These are phyloP conservation scores for Elaeagnus macrophylla DNA, from an alignment of 306 rosid species.

Conservation along the genomic window DNA sequence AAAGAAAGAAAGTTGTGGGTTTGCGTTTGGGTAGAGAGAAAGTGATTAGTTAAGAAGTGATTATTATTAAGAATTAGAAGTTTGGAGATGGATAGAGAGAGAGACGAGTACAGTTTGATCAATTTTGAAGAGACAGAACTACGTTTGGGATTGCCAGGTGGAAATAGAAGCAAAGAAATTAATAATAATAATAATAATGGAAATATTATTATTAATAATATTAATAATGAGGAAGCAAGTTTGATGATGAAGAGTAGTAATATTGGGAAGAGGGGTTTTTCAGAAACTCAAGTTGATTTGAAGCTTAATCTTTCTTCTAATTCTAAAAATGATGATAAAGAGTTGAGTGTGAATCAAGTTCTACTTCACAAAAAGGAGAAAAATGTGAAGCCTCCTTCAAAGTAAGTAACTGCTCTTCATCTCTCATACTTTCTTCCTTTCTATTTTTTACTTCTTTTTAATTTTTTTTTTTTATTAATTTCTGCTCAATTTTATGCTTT, in stretches of 20 bases:
- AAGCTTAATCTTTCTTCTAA: conserved; percentile 66
- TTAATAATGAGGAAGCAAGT: too few relatives aligned
- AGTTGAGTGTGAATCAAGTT: too few relatives aligned
- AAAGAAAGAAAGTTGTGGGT: neutral
- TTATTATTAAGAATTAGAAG: neutral
- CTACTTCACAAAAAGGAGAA: conserved; percentile 9
- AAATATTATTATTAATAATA: neutral
- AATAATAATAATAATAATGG: neutral
- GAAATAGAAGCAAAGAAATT: neutral
- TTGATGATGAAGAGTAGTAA: conserved; percentile 15
- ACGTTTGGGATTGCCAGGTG: conserved; percentile 80
- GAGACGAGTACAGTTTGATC: conserved; percentile 33
- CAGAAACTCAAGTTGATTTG: conserved; percentile 58
- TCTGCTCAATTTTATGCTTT: too few relatives aligned
- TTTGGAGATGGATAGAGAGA: conserved; percentile 11
- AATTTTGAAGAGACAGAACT: conserved; percentile 73
- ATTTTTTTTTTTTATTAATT: neutral
- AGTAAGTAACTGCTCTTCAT: conserved; percentile 30
- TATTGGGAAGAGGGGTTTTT: conserved; percentile 63
- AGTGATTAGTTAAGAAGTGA: too few relatives aligned
- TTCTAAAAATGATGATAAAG: neutral
- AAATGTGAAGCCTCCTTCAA: conserved; percentile 37
- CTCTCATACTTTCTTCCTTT: too few relatives aligned
- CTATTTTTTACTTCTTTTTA: neutral
- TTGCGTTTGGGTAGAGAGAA: too few relatives aligned